Conservation (phyloP, 306 rosid genomes). For the Cicer yamashitae region DNA sequence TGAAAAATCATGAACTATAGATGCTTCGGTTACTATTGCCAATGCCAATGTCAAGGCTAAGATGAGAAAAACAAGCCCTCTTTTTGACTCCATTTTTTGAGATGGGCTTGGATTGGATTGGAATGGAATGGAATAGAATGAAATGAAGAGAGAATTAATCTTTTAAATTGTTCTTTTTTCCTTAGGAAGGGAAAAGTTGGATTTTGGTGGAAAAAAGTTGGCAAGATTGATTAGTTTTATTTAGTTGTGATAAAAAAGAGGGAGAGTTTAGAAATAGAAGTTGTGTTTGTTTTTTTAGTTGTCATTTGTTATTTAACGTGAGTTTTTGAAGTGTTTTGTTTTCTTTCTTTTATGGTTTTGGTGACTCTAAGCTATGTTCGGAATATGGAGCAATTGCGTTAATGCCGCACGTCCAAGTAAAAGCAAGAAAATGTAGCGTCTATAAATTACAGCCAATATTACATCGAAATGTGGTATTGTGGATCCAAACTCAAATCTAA, state of each 20-base stretch:
- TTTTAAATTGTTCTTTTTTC: slow-evolving; percentile 12
- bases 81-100: slow-evolving; percentile 49
- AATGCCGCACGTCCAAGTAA: too few relatives aligned
- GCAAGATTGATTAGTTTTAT: slow-evolving; percentile 29
- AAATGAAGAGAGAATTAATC: background rate
- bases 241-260: slow-evolving; percentile 38
- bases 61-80: slow-evolving; percentile 42
- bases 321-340: background rate
- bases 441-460: too few relatives aligned
- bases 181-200: slow-evolving; percentile 43
- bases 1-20: slow-evolving; percentile 7
- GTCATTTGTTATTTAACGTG: slow-evolving; percentile 29
- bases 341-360: slow-evolving; percentile 10
- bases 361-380: too few relatives aligned
- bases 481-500: too few relatives aligned
- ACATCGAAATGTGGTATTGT: too few relatives aligned
- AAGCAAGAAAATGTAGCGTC: too few relatives aligned
- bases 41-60: slow-evolving; percentile 48
- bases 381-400: too few relatives aligned
- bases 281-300: background rate
- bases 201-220: slow-evolving; percentile 20
- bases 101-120: background rate
- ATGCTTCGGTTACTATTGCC: slow-evolving; percentile 42
- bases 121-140: too few relatives aligned
- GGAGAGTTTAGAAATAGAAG: slow-evolving; percentile 1